Conservation (phyloP, 2,329 filamentous ascomycete species). For the Incumbomyces lentus region DNA sequence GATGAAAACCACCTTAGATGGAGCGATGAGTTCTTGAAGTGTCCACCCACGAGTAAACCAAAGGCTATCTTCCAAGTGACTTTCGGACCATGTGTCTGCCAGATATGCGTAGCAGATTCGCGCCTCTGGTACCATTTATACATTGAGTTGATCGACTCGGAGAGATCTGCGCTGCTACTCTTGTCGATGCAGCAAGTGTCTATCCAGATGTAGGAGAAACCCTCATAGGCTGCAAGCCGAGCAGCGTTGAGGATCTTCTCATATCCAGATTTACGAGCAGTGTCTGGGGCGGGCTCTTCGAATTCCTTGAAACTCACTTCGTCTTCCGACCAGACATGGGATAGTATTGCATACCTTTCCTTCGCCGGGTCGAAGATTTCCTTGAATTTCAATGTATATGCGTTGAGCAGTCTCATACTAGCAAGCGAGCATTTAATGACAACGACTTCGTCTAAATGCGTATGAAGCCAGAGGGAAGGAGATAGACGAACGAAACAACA, state of each 20-base stretch:
- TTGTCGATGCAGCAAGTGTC: slow-evolving; percentile 20
- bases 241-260: too few species aligned
- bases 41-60: slow-evolving; percentile 8
- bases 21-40: slow-evolving; percentile 8
- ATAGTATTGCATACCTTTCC: slow-evolving; percentile 25
- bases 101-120: slow-evolving; percentile 15
- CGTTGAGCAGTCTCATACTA: neutral
- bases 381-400: neutral
- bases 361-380: neutral
- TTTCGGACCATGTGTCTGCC: neutral
- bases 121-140: slow-evolving; percentile 14
- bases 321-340: slow-evolving; percentile 24
- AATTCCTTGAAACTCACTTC: too few species aligned
- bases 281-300: too few species aligned
- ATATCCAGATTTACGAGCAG: too few species aligned
- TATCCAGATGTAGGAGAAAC: slow-evolving; percentile 14
- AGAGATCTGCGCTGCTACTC: slow-evolving; percentile 13
- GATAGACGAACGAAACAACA: too few species aligned
- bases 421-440: neutral
- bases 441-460: too few species aligned
- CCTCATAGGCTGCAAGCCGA: too few species aligned
- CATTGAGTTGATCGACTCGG: slow-evolving; percentile 18
- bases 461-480: too few species aligned
- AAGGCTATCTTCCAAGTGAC: slow-evolving; percentile 5
- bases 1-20: neutral